Conservation (phyloP, 768 basidiomycete species). For the Pisolithus marmoratus region DNA sequence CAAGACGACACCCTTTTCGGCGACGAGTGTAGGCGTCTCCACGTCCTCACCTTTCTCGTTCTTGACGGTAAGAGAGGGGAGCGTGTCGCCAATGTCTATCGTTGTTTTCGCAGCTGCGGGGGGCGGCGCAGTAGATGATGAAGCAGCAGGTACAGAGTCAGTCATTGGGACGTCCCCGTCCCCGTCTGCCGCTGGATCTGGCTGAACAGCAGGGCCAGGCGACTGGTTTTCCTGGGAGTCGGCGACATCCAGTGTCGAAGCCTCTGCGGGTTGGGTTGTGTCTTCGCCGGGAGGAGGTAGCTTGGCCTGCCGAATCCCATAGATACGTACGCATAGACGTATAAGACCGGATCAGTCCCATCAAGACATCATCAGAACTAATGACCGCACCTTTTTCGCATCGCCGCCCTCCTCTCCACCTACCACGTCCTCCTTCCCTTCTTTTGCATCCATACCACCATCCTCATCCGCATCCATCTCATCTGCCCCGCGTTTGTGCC, state of each 20-base stretch:
- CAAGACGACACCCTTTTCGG: conserved; percentile 71
- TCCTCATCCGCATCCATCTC: background rate
- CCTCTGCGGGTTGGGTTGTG: background rate
- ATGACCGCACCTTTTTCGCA: conserved; percentile 20
- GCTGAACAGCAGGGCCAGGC: too few species aligned
- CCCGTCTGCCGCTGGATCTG: background rate
- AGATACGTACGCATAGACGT: too few species aligned
- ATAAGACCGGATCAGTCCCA: background rate
- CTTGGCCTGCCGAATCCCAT: conserved; percentile 11
- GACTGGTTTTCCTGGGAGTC: too few species aligned
- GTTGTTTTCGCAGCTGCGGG: conserved; percentile 8
- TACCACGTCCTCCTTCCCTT: background rate
- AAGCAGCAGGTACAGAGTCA: conserved; percentile 8
- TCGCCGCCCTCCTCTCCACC: conserved; percentile 7
- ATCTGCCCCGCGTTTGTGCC: background rate
- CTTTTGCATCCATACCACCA: background rate
- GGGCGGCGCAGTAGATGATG: background rate
- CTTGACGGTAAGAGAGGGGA: conserved; percentile 73
- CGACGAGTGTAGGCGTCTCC: conserved; percentile 55
- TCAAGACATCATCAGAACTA: background rate
- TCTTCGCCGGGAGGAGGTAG: conserved; percentile 11
- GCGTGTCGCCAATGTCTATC: conserved; percentile 67
- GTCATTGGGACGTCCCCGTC: conserved; percentile 1
- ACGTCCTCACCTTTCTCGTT: conserved; percentile 83
- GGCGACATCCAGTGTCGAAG: background rate